Base-by-base conservation (phyloP, 805 yeast genomes). In the Sporopachydermia lactativora region DNA sequence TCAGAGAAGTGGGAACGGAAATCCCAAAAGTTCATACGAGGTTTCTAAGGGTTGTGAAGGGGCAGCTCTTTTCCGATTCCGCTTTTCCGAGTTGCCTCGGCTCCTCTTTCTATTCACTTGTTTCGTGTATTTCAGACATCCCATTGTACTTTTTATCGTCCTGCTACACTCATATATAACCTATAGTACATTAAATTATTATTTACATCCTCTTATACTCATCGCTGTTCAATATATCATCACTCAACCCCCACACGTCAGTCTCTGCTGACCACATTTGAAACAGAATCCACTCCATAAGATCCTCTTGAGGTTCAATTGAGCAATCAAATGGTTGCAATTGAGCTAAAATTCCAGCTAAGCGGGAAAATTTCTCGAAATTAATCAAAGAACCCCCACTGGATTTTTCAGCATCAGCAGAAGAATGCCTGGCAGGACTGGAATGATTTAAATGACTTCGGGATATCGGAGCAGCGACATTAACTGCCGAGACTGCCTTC, bases 341-440 rank as follows among this genome's bases (percentile, higher is more conserved):
- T 19, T 50, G 51, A 5, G 58, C 53, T 36, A 60, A 40, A n/a
- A 58, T 49, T 31, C 47, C 43, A 17, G 57, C 48, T 3, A 49
- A 37, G n/a, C 58, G 49, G 35, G 48, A 43, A 42, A 57, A 58
- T 24, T 61, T 49, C 39, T 60, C 64, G 35, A 60, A 52, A 42
- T 60, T 60, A 45, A 60, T 52, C 17, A 54, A 50, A 15, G 38
- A 38, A 14, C 18, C 38, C 1, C 38, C 39, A 5, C 41, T 38
- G 14, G 46, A 48, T n/a, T n/a, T n/a, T n/a, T n/a, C n/a, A 8
- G 31, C 31, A 8, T 24, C 31, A 24, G n/a, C 31, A 8, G 31
- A 24, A 8, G 31, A 24, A 24, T 24, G 31, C 8, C 31, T 8
- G n/a, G 8, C 31, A 8, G n/a, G n/a, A 8, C n/a, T 24, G n/a